Evolutionary conservation across 2,329 filamentous ascomycete genomes (phyloP).

Genomic region (Aureobasidium lini): DNA sequence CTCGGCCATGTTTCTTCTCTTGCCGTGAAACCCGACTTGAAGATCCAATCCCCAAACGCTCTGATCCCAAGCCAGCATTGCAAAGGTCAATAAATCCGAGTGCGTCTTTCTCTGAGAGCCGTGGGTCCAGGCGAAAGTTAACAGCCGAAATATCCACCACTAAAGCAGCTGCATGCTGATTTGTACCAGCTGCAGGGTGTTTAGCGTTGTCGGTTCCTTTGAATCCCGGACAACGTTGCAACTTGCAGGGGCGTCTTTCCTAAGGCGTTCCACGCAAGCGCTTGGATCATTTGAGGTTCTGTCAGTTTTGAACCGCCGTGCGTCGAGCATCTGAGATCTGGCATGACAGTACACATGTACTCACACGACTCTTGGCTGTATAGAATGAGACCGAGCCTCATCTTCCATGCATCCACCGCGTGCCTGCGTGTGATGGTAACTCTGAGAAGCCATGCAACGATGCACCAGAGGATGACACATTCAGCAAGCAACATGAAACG

Average conservation of each 20-base stretch:
- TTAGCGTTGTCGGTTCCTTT: slow-evolving; percentile 11
- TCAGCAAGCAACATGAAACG: slow-evolving; percentile 13
- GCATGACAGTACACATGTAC: slow-evolving; percentile 9
- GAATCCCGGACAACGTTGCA: slow-evolving; percentile 7
- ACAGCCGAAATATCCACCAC: slow-evolving; percentile 9
- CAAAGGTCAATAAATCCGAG: background rate
- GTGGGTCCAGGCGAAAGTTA: slow-evolving; percentile 6
- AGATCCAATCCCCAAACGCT: background rate
- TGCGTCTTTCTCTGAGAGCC: background rate
- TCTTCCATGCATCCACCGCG: slow-evolving; percentile 1
- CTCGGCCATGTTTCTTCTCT: background rate
- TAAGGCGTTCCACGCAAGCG: slow-evolving; percentile 12
- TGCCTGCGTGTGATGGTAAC: slow-evolving; percentile 10
- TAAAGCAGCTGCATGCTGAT: slow-evolving; percentile 9
- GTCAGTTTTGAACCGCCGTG: background rate
- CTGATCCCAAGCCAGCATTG: background rate
- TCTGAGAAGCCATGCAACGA: background rate
- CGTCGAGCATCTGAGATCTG: slow-evolving; percentile 9
- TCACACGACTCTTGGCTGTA: background rate
- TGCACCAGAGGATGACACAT: slow-evolving; percentile 6
- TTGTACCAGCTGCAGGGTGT: slow-evolving; percentile 10
- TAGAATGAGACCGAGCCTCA: background rate
- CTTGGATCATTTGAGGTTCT: slow-evolving; percentile 8
- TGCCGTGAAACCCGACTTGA: slow-evolving; percentile 7
- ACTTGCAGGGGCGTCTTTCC: background rate